Base-by-base conservation (phyloP, 1,139 yeast species). In the Yarrowia galli region DNA sequence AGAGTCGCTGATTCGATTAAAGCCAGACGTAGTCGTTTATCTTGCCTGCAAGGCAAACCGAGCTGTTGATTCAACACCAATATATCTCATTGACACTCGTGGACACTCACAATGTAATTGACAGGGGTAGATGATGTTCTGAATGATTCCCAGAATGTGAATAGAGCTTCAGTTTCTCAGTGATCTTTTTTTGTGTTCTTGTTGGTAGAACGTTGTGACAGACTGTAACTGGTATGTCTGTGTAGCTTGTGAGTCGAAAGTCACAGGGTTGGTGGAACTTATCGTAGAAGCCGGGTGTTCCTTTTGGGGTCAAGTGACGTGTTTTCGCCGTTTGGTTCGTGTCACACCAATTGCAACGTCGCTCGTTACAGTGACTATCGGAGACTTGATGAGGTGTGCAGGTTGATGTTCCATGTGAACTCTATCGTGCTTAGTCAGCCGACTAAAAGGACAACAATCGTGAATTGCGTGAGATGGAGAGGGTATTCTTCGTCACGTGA, bases 341-440 rank as follows among this genome's bases (percentile, higher is more conserved):
- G 16, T 45, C 22, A 3, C 20, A 16, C 12, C 51, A 46, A 46
- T 25, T 46, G 35, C 35, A 25, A 9, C 18, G 49, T 23, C 48
- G 15, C 49, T 20, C n/a, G 46, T 45, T 13, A 15, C n/a, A 4
- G 15, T 16, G 12, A 25, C 12, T 2, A 13, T 16, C 10, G 10
- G 20, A 20, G 51, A 46, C 35, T 25, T 46, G 51, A 46, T 25
- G 49, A 45, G 51, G 51, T 22, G 49, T 45, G 49, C 49, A 46
- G 35, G 20, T 16, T 25, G 10, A 25, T 25, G 51, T 25, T 46
- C 13, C 35, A 46, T 25, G 35, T 46, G 20, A 46, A 46, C 51
- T 25, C 13, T 46, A 46, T 46, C 51, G 15, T 9, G 36, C 51
- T 46, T 46, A 46, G 51, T 46, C 18, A 46, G 51, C 20, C 35